Evolutionary conservation across 345 rosid genomes (phyloP).

Genomic region (Rhodomyrtus tomentosa): DNA sequence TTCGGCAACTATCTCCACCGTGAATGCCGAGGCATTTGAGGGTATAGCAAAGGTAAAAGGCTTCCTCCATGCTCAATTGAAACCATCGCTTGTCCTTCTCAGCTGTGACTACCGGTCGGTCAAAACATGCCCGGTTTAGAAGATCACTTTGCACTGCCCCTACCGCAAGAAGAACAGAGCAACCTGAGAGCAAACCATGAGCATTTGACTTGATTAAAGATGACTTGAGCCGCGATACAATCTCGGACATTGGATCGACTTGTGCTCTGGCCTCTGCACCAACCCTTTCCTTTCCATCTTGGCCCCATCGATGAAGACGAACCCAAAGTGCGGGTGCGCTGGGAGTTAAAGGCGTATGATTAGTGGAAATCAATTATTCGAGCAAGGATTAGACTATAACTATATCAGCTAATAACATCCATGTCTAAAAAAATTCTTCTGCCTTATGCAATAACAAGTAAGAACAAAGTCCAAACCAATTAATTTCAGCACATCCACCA

Average conservation of each 20-base stretch:
- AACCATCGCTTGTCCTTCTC: constrained; percentile 66
- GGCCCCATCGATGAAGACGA: constrained; percentile 28
- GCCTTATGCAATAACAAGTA: background rate
- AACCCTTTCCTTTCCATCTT: constrained; percentile 90
- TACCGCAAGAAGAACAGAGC: constrained; percentile 35
- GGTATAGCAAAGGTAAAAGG: constrained; percentile 42
- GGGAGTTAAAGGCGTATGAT: background rate
- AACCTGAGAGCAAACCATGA: constrained; percentile 35
- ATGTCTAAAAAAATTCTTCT: background rate
- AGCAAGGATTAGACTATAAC: background rate
- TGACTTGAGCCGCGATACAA: constrained; percentile 38
- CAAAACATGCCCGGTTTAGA: constrained; percentile 58
- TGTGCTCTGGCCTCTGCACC: constrained; percentile 57
- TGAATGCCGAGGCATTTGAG: constrained; percentile 52
- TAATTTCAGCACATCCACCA: background rate
- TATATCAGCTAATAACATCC: background rate
- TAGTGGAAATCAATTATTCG: background rate
- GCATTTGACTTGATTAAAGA: constrained; percentile 35
- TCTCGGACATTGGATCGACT: constrained; percentile 60
- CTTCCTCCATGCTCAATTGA: constrained; percentile 73
- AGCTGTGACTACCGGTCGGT: constrained; percentile 34
- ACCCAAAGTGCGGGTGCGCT: too few species aligned
- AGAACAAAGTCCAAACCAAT: background rate
- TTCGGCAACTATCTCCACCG: constrained; percentile 15
- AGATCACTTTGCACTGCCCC: constrained; percentile 44